Conservation (phyloP, 352 stramenopile species). For the Phytophthora kernoviae region DNA sequence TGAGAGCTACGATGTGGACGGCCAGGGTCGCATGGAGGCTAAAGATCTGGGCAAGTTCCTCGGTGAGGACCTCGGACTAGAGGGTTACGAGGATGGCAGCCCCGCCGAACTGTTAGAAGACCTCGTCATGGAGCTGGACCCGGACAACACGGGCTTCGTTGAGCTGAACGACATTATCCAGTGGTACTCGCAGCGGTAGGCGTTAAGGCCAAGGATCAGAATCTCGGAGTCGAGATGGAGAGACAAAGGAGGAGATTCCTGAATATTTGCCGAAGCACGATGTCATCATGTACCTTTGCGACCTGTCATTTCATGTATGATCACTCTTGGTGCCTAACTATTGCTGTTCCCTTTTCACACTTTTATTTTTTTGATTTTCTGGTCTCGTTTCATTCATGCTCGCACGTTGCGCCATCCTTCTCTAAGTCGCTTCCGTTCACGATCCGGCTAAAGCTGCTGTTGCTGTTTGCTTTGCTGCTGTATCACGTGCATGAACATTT, state of each 20-base stretch:
- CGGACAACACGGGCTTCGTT: constrained; percentile 80
- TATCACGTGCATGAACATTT: constrained; percentile 4
- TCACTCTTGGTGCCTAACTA: background rate
- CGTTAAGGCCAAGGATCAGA: background rate
- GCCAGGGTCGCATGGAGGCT: constrained; percentile 79
- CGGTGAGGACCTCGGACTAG: constrained; percentile 62
- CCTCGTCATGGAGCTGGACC: constrained; percentile 67
- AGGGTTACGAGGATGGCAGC: constrained; percentile 55
- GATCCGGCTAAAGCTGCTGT: constrained; percentile 6
- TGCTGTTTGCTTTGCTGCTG: background rate
- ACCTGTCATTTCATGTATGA: background rate
- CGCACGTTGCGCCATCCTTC: constrained; percentile 15
- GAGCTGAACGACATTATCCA: constrained; percentile 85
- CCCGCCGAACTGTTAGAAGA: constrained; percentile 62
- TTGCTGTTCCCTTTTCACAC: constrained; percentile 21
- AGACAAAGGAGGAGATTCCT: background rate
- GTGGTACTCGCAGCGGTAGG: constrained; percentile 77
- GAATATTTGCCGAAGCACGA: background rate
- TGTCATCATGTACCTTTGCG: background rate
- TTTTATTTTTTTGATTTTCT: constrained; percentile 30
- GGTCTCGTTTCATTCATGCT: constrained; percentile 15
- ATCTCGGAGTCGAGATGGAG: background rate
- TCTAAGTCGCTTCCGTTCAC: constrained; percentile 29
- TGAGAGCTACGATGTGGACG: constrained; percentile 81
- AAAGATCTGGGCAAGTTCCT: constrained; percentile 75